Conservation (phyloP, 2,329 filamentous ascomycete species). For the Fusarium agapanthi region DNA sequence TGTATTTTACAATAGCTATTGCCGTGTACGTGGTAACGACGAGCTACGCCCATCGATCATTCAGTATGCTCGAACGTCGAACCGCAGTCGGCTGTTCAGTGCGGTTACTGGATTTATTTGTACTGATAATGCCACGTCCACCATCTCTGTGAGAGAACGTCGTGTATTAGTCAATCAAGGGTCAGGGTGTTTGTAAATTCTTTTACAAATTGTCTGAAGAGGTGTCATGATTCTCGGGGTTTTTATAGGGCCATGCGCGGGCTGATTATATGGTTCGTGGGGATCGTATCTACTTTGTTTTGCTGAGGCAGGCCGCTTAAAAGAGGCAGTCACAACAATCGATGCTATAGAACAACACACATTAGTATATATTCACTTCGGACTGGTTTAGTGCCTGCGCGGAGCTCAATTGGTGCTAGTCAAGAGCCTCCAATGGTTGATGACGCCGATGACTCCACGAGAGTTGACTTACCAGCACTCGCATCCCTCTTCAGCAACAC, state of each 20-base stretch:
- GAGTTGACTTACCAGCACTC: slow-evolving; percentile 54
- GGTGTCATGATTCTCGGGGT: not conserved
- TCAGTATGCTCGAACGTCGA: not conserved
- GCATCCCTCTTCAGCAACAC: slow-evolving; percentile 59
- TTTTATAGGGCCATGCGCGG: not conserved
- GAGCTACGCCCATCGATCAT: not conserved
- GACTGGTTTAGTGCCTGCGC: not conserved
- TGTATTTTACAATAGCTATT: not conserved
- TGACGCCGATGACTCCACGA: not conserved
- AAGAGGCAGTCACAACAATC: slow-evolving; percentile 54
- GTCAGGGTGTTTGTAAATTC: slow-evolving; percentile 8
- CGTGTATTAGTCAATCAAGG: not conserved
- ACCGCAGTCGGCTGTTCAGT: not conserved
- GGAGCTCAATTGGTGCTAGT: not conserved
- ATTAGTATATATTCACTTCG: not conserved
- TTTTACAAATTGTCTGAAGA: slow-evolving; percentile 13
- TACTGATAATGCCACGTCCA: not conserved
- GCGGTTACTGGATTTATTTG: not conserved
- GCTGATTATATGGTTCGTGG: not conserved
- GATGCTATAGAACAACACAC: slow-evolving; percentile 40
- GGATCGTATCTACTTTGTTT: slow-evolving; percentile 2
- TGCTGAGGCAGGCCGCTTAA: slow-evolving; percentile 31
- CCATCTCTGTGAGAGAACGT: slow-evolving; percentile 2
- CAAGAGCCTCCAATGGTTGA: slow-evolving; percentile 9
- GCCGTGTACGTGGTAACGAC: not conserved